These are phyloP conservation scores for Aspergillus conjunctus DNA, from an alignment of 495 filamentous ascomycete genomes.

Conservation along the genomic window DNA sequence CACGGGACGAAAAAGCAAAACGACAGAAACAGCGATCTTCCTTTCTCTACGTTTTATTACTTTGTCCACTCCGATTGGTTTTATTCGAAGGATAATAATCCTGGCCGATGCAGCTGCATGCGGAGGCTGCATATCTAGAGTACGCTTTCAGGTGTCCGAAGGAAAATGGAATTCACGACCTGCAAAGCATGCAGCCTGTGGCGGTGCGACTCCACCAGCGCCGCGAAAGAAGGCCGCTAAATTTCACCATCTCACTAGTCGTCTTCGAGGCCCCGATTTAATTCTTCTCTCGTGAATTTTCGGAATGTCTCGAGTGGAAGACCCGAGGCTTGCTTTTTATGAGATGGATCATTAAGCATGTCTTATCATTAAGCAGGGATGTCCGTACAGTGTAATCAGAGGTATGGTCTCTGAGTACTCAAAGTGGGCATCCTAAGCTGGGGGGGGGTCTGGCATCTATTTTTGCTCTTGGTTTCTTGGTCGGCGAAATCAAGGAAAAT, in stretches of 20 bases:
- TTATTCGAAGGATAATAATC: background rate
- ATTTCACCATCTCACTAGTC: too few species aligned
- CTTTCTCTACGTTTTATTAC: slow-evolving; percentile 1
- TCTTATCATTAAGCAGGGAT: background rate
- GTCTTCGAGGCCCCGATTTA: background rate
- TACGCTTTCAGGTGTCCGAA: background rate
- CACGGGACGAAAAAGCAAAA: background rate
- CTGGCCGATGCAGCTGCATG: background rate
- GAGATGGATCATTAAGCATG: slow-evolving; percentile 5
- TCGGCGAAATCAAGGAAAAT: too few species aligned
- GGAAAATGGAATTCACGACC: background rate
- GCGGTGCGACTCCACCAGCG: slow-evolving; percentile 18
- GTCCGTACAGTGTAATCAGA: background rate
- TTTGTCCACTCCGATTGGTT: background rate
- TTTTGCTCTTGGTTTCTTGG: too few species aligned
- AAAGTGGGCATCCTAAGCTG: too few species aligned
- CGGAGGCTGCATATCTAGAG: slow-evolving; percentile 3
- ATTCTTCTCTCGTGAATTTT: background rate
- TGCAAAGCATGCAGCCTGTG: slow-evolving; percentile 13
- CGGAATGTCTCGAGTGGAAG: background rate
- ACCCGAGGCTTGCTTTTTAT: slow-evolving; percentile 5
- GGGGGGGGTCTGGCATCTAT: too few species aligned
- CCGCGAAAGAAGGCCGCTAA: background rate
- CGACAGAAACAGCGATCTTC: slow-evolving; percentile 3
- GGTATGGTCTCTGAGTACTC: too few species aligned